These are phyloP conservation scores for Thoreauomyces humboldtii DNA, from an alignment of 192 early-diverging fungal genomes.

Conservation along the genomic window DNA sequence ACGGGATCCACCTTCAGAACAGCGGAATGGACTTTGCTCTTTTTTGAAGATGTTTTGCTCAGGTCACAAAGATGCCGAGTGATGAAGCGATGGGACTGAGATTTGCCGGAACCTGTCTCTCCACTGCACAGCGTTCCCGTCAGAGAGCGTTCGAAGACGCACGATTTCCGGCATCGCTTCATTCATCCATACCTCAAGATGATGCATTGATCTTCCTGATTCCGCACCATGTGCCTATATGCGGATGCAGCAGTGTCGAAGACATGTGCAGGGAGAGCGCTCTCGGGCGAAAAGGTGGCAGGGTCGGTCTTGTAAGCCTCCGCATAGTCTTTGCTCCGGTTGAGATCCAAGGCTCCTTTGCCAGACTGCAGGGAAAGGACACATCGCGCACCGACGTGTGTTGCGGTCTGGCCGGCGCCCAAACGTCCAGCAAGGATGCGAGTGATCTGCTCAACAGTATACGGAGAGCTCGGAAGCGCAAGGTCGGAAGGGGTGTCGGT, in stretches of 20 bases:
- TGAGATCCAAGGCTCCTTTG: constrained; percentile 54
- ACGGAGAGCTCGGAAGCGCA: constrained; percentile 4
- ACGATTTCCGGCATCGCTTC: neutral
- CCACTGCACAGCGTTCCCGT: constrained; percentile 56
- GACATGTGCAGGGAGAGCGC: constrained; percentile 68
- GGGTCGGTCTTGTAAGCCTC: constrained; percentile 14
- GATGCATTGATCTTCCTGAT: constrained; percentile 86
- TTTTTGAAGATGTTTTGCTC: constrained; percentile 72
- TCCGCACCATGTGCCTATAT: constrained; percentile 84
- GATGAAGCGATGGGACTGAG: constrained; percentile 72
- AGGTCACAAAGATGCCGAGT: constrained; percentile 72
- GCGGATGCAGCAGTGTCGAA: constrained; percentile 82
- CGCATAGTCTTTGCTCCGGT: constrained; percentile 75
- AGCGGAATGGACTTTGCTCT: constrained; percentile 69
- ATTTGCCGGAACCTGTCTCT: constrained; percentile 85
- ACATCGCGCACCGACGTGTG: constrained; percentile 63
- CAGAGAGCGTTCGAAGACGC: neutral
- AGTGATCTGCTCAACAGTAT: constrained; percentile 16
- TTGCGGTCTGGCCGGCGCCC: constrained; percentile 56
- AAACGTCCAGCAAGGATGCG: constrained; percentile 16
- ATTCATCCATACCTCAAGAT: constrained; percentile 48
- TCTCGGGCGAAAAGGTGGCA: constrained; percentile 36
- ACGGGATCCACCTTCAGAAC: constrained; percentile 67
- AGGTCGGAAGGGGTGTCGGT: constrained; percentile 13
- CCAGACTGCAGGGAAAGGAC: constrained; percentile 72